phyloP scores from a whole-genome alignment of 2,329 filamentous ascomycete genomes.

The Bipolaris cookei region DNA sequence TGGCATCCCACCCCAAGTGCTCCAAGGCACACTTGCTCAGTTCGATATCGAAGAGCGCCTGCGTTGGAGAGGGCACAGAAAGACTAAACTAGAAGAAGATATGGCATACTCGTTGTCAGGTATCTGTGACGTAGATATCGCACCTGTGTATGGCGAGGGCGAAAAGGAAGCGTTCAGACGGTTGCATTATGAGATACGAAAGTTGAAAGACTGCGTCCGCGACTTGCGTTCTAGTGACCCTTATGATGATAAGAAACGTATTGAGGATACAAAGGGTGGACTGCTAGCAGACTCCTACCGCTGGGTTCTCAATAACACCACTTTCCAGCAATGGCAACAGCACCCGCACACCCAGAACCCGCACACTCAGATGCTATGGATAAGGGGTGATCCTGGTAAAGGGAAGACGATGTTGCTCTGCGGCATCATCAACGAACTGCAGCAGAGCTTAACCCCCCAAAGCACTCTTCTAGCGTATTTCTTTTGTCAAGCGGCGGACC shows the following conservation, averaged over 20 bases:
- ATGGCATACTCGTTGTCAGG: not conserved
- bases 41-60: not conserved
- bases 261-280: too few relatives aligned
- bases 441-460: not conserved
- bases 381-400: not conserved
- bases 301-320: constrained; percentile 10
- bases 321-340: constrained; percentile 7
- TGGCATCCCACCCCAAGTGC: too few relatives aligned
- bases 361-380: not conserved
- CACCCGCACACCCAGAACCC: not conserved
- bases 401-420: not conserved
- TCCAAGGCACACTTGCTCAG: not conserved
- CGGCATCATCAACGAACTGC: not conserved
- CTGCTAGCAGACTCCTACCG: too few relatives aligned
- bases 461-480: constrained; percentile 32
- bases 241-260: too few relatives aligned
- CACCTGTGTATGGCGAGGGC: not conserved
- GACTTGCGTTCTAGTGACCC: too few relatives aligned
- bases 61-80: not conserved
- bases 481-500: constrained; percentile 33
- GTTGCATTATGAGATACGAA: not conserved
- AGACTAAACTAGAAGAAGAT: not conserved
- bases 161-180: not conserved
- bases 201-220: too few relatives aligned
- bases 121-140: not conserved